Evolutionary conservation across 768 basidiomycete genomes (phyloP).

Genomic region (Serendipita indica): DNA sequence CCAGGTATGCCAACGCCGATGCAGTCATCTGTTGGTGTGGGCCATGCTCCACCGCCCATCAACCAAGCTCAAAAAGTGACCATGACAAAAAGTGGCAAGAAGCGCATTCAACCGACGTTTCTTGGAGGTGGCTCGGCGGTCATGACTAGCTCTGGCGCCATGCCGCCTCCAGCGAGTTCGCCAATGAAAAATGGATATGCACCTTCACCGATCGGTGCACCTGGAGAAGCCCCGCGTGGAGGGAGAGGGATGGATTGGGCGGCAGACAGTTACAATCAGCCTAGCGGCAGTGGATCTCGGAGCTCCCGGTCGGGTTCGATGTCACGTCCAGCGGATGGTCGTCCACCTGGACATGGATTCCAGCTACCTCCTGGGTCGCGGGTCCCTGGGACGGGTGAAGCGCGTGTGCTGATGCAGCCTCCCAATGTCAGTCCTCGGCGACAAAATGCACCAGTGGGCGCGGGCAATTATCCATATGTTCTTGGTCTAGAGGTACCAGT

Average conservation of each 20-base stretch:
- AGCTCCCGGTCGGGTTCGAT: neutral
- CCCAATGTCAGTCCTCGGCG: constrained; percentile 11
- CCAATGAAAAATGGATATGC: neutral
- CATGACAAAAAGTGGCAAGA: constrained; percentile 33
- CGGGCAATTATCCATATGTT: constrained; percentile 47
- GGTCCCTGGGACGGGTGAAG: neutral
- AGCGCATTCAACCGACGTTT: constrained; percentile 40
- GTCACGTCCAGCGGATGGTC: neutral
- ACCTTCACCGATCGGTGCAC: constrained; percentile 12
- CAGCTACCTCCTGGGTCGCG: neutral
- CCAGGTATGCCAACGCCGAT: constrained; percentile 6
- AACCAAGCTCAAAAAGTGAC: constrained; percentile 18
- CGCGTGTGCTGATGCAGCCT: neutral
- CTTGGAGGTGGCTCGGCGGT: constrained; percentile 22
- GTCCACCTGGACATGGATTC: neutral
- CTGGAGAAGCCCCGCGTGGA: neutral
- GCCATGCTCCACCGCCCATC: constrained; percentile 12
- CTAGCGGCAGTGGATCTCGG: neutral
- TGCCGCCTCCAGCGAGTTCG: neutral
- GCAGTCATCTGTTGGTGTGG: constrained; percentile 7
- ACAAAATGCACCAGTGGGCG: constrained; percentile 28
- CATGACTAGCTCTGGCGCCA: neutral
- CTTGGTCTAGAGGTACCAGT: constrained; percentile 19
- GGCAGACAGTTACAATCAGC: neutral
- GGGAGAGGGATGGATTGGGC: constrained; percentile 9